These are phyloP conservation scores for Solanum chiquidenum DNA, from an alignment of 257 asterid species.

Conservation along the genomic window DNA sequence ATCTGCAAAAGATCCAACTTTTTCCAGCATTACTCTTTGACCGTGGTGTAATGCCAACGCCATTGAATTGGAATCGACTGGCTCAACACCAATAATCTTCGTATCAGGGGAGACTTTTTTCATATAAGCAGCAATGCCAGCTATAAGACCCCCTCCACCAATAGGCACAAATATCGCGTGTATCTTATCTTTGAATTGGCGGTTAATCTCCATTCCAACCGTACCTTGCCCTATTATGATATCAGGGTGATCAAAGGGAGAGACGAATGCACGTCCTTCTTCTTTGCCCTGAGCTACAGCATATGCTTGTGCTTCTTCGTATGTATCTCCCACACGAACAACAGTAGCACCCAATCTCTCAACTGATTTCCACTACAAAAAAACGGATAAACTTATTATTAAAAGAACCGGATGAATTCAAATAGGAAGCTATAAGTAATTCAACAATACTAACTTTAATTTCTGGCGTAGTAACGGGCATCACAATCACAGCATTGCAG, in stretches of 20 bases:
- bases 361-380: constrained; percentile 64
- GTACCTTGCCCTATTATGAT: constrained; percentile 88
- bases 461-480: constrained; percentile 93
- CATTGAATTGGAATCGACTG: constrained; percentile 88
- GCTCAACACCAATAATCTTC: constrained; percentile 89
- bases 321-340: constrained; percentile 73
- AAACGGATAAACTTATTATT: not conserved
- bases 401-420: not conserved
- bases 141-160: constrained; percentile 97
- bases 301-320: constrained; percentile 82
- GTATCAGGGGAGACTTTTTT: constrained; percentile 79
- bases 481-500: constrained; percentile 66
- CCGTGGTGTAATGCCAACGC: constrained; percentile 77
- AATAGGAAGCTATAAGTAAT: not conserved
- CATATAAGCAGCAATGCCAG: constrained; percentile 90
- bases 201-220: constrained; percentile 81
- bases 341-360: constrained; percentile 82
- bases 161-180: constrained; percentile 91
- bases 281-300: constrained; percentile 58
- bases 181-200: constrained; percentile 54
- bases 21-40: constrained; percentile 63
- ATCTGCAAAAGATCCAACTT: constrained; percentile 94
- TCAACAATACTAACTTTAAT: constrained; percentile 55
- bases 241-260: constrained; percentile 97
- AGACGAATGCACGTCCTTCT: constrained; percentile 64